Base-by-base conservation (phyloP, 2,329 filamentous ascomycete species). In the Penicillium nordicum region DNA sequence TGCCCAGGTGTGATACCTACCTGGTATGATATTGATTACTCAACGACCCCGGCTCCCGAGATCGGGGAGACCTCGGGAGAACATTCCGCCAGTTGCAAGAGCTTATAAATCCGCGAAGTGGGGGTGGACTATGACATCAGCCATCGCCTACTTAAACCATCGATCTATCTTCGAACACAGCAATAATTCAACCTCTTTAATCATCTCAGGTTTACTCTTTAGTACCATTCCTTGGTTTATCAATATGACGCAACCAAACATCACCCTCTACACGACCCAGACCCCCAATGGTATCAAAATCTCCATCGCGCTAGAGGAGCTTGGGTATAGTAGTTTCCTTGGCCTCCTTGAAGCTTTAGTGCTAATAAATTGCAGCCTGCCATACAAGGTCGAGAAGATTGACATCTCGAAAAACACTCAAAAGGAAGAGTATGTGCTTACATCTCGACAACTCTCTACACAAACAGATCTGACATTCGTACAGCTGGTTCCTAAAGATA, bases 241-340 rank as follows among this genome's bases (percentile, higher is more conserved):
- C 59, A 64, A 57, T 38, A 74, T 69, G 64, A 61, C 60, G 55
- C 59, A 58, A 29, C 80, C 88, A 6, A 80, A 89, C 64, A 91
- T 96, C 67, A 88, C 86, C 42, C 84, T 96, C 30, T 95, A 94
- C 78, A 96, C 91, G 12, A 81, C 83, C 12, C 83, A 86, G 68
- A 96, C 92, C 50, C 90, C 92, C 44, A 96, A 96, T 76, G 91
- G 92, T 61, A 88, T 94, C 80, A 96, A 96, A 74, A 84, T 90
- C 59, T 92, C 89, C 55, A 96, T 96, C 63, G 82, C 90, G 10
- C 79, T 97, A 16, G 91, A 95, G 76, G 92, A 96, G 76, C 82
- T 96, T 5, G 88, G 87, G 74, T 76, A 64, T 48, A 67, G n/a
- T 32, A 30, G 25, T 36, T 44, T 34, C n/a, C 14, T 41, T 57